phyloP scores from a whole-genome alignment of 306 rosid species.

The Astragalus glycyphyllos region DNA sequence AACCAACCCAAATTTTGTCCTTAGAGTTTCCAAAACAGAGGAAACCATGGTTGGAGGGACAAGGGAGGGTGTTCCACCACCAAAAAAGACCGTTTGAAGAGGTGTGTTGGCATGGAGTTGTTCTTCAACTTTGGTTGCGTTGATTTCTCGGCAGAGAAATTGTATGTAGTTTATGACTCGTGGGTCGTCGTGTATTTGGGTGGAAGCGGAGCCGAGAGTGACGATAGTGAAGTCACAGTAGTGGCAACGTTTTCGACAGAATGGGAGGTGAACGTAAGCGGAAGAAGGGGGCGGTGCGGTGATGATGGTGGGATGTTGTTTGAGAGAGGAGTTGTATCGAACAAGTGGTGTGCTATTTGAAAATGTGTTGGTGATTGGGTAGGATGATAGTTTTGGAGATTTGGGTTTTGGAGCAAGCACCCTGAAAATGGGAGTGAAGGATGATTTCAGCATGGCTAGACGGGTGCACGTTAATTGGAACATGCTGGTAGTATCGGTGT shows the following conservation, averaged over 20 bases:
- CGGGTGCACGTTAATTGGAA: neutral
- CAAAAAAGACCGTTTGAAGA: slow-evolving; percentile 83
- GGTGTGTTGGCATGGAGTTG: slow-evolving; percentile 41
- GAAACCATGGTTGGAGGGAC: slow-evolving; percentile 81
- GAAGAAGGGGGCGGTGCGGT: slow-evolving; percentile 56
- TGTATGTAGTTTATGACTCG: slow-evolving; percentile 70
- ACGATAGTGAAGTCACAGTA: slow-evolving; percentile 93
- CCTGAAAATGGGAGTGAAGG: slow-evolving; percentile 62
- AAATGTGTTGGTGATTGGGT: slow-evolving; percentile 26
- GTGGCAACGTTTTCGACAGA: slow-evolving; percentile 95
- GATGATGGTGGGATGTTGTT: slow-evolving; percentile 12
- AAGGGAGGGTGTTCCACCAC: slow-evolving; percentile 94
- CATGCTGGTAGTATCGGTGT: neutral
- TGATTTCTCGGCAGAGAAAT: slow-evolving; percentile 79
- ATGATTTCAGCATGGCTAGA: slow-evolving; percentile 58
- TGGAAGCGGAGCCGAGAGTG: slow-evolving; percentile 81
- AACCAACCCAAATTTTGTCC: slow-evolving; percentile 63
- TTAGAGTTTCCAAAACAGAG: slow-evolving; percentile 59
- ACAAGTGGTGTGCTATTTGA: slow-evolving; percentile 54
- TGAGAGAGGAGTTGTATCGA: slow-evolving; percentile 69
- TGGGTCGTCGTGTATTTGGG: slow-evolving; percentile 64
- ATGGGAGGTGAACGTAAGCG: slow-evolving; percentile 93
- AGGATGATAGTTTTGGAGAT: slow-evolving; percentile 5
- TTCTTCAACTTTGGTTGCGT: slow-evolving; percentile 51
- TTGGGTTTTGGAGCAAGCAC: slow-evolving; percentile 52